These are phyloP conservation scores for Phaeosphaeriaceae sp. DNA, from an alignment of 2,329 filamentous ascomycete species.

Conservation along the genomic window DNA sequence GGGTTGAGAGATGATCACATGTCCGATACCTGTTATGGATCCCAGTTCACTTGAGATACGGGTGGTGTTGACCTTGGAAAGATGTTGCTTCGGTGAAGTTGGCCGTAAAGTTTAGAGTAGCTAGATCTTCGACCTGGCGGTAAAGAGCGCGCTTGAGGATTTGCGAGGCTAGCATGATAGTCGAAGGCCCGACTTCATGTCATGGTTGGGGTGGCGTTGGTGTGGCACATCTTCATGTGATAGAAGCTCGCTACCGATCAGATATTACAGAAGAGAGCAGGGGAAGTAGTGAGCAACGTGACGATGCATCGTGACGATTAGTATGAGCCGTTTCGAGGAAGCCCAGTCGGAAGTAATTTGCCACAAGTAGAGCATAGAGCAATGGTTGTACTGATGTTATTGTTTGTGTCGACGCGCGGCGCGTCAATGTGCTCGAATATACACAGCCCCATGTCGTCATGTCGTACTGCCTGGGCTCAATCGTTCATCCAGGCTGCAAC, in stretches of 20 bases:
- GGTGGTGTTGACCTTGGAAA: not conserved
- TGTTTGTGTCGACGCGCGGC: slow-evolving; percentile 37
- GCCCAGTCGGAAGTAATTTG: slow-evolving; percentile 24
- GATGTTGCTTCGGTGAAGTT: not conserved
- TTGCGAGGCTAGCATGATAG: not conserved
- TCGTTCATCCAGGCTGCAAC: slow-evolving; percentile 88
- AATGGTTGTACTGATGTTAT: slow-evolving; percentile 15
- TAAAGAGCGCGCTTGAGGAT: not conserved
- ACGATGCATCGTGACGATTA: slow-evolving; percentile 30
- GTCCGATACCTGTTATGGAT: not conserved
- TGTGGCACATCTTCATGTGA: slow-evolving; percentile 26
- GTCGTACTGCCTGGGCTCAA: slow-evolving; percentile 47
- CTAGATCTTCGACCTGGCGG: not conserved
- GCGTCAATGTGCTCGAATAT: slow-evolving; percentile 24
- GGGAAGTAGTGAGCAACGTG: slow-evolving; percentile 26
- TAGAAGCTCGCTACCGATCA: slow-evolving; percentile 24
- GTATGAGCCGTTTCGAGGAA: slow-evolving; percentile 8
- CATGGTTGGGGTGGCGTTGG: slow-evolving; percentile 7
- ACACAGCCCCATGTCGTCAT: slow-evolving; percentile 14
- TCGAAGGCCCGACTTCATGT: not conserved
- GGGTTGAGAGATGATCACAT: not conserved
- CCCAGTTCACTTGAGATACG: not conserved
- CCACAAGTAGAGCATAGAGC: slow-evolving; percentile 15
- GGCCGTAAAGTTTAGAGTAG: not conserved
- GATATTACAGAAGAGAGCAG: slow-evolving; percentile 20